These are phyloP conservation scores for Podila horticola DNA, from an alignment of 192 early-diverging fungal genomes.

Conservation along the genomic window DNA sequence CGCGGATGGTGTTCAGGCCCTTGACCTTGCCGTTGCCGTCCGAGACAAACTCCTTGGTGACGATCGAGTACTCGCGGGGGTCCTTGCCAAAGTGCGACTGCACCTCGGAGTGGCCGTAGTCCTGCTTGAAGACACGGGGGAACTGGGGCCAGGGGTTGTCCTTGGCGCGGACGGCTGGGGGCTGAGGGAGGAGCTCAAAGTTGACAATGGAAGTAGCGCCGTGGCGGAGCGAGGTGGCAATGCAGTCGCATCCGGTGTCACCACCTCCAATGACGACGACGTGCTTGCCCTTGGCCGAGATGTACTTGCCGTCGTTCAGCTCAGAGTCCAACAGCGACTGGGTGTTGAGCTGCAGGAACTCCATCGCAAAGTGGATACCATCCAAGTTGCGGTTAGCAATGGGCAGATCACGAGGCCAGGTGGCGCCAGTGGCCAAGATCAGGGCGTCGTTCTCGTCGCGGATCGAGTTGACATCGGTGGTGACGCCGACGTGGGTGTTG, in stretches of 20 bases:
- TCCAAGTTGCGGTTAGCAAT: constrained; percentile 88
- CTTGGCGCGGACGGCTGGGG: constrained; percentile 79
- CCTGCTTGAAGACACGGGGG: constrained; percentile 94
- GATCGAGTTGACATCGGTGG: constrained; percentile 76
- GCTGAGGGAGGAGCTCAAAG: constrained; percentile 97
- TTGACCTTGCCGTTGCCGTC: constrained; percentile 82
- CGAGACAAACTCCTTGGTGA: constrained; percentile 95
- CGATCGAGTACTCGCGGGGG: constrained; percentile 94
- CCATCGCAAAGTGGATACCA: constrained; percentile 99
- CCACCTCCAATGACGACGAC: constrained; percentile 99
- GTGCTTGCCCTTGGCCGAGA: constrained; percentile 90
- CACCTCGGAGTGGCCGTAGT: constrained; percentile 97
- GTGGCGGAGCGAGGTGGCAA: constrained; percentile 92
- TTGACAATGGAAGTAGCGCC: constrained; percentile 91
- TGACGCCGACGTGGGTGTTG: constrained; percentile 89
- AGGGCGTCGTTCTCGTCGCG: constrained; percentile 80
- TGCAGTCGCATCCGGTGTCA: constrained; percentile 97
- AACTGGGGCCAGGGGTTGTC: constrained; percentile 99
- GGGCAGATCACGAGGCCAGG: constrained; percentile 95
- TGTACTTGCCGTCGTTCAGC: constrained; percentile 75
- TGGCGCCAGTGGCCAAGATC: constrained; percentile 93
- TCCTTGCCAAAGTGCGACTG: constrained; percentile 90
- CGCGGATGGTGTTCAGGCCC: constrained; percentile 94
- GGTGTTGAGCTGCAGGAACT: constrained; percentile 92
- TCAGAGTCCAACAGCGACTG: constrained; percentile 87